Evolutionary conservation across 2,329 filamentous ascomycete genomes (phyloP).

Genomic region (Cadophora sp.): DNA sequence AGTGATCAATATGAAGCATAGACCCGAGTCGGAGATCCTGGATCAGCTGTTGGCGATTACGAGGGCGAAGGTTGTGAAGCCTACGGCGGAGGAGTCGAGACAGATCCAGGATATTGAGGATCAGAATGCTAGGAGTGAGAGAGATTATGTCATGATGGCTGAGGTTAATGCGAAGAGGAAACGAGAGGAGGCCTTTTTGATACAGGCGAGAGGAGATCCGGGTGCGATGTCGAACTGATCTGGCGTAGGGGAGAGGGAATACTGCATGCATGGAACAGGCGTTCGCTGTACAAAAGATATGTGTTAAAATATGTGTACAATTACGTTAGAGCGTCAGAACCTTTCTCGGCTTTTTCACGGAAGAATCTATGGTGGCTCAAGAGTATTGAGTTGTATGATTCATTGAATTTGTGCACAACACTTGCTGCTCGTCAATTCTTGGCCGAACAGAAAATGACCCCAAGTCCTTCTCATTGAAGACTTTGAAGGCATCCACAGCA

Average conservation of each 20-base stretch:
- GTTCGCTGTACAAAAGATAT: slow-evolving; percentile 33
- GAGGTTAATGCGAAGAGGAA: slow-evolving; percentile 63
- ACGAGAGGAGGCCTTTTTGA: slow-evolving; percentile 65
- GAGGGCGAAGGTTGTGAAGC: slow-evolving; percentile 61
- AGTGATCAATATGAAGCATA: slow-evolving; percentile 67
- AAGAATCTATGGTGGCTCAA: neutral
- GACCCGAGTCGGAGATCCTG: slow-evolving; percentile 67
- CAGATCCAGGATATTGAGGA: slow-evolving; percentile 65
- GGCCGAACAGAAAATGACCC: neutral
- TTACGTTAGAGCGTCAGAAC: neutral
- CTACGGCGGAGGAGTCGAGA: slow-evolving; percentile 64
- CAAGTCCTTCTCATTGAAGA: neutral
- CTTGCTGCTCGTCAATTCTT: neutral
- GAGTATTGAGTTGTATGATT: neutral
- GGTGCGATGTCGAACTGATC: slow-evolving; percentile 15
- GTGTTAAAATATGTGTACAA: slow-evolving; percentile 8
- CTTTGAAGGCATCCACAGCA: neutral
- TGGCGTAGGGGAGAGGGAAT: neutral
- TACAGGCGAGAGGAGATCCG: slow-evolving; percentile 54
- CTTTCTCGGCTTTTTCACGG: neutral
- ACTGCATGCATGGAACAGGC: slow-evolving; percentile 32
- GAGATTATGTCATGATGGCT: slow-evolving; percentile 61
- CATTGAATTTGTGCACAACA: slow-evolving; percentile 4
- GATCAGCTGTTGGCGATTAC: slow-evolving; percentile 67
- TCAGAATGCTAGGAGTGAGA: slow-evolving; percentile 55